Conservation (phyloP, 2,329 filamentous ascomycete genomes). For the Biscogniauxia sp. region DNA sequence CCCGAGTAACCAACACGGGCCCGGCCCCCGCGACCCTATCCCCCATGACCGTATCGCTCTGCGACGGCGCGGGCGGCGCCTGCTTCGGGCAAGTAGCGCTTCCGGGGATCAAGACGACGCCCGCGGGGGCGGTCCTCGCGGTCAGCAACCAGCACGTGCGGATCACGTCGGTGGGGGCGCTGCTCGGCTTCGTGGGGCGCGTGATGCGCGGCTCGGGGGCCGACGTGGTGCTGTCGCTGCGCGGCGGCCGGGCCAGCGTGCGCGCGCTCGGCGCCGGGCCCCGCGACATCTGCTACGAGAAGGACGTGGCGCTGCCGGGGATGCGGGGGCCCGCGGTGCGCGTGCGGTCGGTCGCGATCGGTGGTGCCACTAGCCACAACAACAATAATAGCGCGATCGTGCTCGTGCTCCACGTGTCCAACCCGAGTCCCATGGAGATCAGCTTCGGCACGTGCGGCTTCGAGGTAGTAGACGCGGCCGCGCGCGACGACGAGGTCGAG, state of each 20-base stretch:
- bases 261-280: constrained; percentile 20
- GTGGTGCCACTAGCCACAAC: no score
- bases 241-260: constrained; percentile 22
- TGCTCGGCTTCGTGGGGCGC: constrained; percentile 22
- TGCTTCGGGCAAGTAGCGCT: constrained; percentile 24
- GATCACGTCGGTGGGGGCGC: constrained; percentile 21
- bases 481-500: neutral
- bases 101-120: constrained; percentile 17
- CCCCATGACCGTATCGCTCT: constrained; percentile 19
- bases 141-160: constrained; percentile 23
- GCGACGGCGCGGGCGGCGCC: constrained; percentile 11
- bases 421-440: constrained; percentile 28
- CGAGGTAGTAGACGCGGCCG: constrained; percentile 20
- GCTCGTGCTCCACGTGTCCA: constrained; percentile 17
- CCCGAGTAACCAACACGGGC: constrained; percentile 22
- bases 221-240: constrained; percentile 19
- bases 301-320: constrained; percentile 19
- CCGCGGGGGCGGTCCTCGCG: constrained; percentile 18
- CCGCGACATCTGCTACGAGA: constrained; percentile 21
- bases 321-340: constrained; percentile 21
- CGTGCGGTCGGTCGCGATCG: constrained; percentile 6
- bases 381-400: constrained; percentile 1
- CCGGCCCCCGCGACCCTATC: constrained; percentile 13
- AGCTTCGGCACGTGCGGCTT: constrained; percentile 27
- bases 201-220: constrained; percentile 14